These are phyloP conservation scores for Gnomoniopsis smithogilvyi DNA, from an alignment of 2,329 filamentous ascomycete species.

Conservation along the genomic window DNA sequence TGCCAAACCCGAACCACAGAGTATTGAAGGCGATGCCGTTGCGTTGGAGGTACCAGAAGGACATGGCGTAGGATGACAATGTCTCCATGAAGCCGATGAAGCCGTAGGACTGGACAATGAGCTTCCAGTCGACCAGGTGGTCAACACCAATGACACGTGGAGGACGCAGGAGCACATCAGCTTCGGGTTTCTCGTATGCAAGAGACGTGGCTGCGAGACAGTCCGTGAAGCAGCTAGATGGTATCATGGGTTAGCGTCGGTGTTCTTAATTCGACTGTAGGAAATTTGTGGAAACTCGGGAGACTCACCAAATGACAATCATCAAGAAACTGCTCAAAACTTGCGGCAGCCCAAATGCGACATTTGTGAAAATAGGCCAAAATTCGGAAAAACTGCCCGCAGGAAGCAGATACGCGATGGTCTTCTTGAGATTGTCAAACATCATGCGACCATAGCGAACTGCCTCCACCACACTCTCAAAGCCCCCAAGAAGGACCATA, in stretches of 20 bases:
- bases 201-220: constrained; percentile 69
- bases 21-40: constrained; percentile 62
- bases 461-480: constrained; percentile 69
- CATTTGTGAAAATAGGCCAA: constrained; percentile 71
- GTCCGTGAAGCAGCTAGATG: constrained; percentile 66
- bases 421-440: constrained; percentile 80
- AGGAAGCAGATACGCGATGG: constrained; percentile 69
- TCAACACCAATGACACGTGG: constrained; percentile 68
- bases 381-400: constrained; percentile 75
- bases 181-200: constrained; percentile 74
- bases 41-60: constrained; percentile 62
- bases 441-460: constrained; percentile 71
- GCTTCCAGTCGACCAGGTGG: constrained; percentile 68
- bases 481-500: constrained; percentile 77
- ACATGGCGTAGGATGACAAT: constrained; percentile 58
- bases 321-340: constrained; percentile 72
- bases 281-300: background rate
- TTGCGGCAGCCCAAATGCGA: constrained; percentile 70
- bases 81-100: constrained; percentile 66
- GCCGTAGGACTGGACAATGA: constrained; percentile 71
- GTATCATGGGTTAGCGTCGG: background rate
- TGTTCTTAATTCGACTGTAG: background rate
- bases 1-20: constrained; percentile 67
- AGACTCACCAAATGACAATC: constrained; percentile 57
- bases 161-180: constrained; percentile 67